Evolutionary conservation across 352 stramenopile species (phyloP), one percentile per base, ranked within the genome.

Genomic region (Globisporangium nodosum): DNA sequence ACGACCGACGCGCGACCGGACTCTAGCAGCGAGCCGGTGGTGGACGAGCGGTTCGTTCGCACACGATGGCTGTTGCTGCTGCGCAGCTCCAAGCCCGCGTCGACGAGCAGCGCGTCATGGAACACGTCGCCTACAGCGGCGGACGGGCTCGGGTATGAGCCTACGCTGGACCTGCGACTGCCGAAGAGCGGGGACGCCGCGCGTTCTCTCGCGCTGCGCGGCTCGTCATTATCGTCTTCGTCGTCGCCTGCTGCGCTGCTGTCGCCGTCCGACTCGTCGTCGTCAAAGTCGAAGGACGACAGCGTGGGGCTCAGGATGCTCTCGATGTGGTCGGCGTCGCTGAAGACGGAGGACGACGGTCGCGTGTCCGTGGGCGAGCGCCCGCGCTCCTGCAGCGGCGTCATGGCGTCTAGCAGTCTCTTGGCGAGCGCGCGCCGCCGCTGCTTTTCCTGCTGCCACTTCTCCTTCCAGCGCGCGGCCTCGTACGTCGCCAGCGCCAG

Each of bases 261-360:
- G 16, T 31, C 40, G 20, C 52, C 58, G 35, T 39, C 56, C 4
- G 49, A 55, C 12, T 37, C 24, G 37, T 50, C 54, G 5, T 91
- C 82, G 24, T 94, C 85, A 73, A 94, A 88, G 64, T 94, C 85
- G 50, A 94, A 94, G 3, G 85, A 92, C 42, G 82, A 90, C 20
- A 94, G 68, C 48, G 85, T 92, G 49, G 85, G 85, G 62, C 82
- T 94, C 52, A 94, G 63, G 39, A 94, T 62, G 54, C 69, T 78
- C 3, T 71, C 78, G 24, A 85, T 78, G 48, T 88, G 74, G 59
- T 90, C 69, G 8, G 62, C 48, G 24, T 68, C 76, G 65, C 76
- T 86, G 33, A 77, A 78, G 5, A 62, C 57, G 8, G 73, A 82
- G 20, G 75, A 85, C 43, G 76, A 71, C 46, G 63, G 70, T 30